Conservation (phyloP, 1,284 basidiomycete species). For the Ceratobasidium theobromae region DNA sequence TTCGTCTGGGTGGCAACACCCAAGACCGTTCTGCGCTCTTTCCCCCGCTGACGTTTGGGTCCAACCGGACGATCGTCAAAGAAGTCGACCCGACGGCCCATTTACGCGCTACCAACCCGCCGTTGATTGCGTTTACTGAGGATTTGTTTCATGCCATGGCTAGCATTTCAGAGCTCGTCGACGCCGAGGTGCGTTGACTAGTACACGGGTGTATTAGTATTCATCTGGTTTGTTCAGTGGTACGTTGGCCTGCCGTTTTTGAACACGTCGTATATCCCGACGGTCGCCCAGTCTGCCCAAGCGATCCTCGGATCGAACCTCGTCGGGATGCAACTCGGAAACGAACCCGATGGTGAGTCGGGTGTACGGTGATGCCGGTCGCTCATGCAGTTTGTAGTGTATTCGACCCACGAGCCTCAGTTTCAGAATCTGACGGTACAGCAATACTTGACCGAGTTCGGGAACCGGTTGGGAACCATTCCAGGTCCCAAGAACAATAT, state of each 20-base stretch:
- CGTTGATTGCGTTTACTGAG: conserved; percentile 10
- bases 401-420: not conserved
- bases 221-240: conserved; percentile 3
- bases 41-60: conserved; percentile 45
- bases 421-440: not conserved
- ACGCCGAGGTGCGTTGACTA: conserved; percentile 15
- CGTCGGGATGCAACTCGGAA: conserved; percentile 47
- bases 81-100: conserved; percentile 49
- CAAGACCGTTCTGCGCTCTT: conserved; percentile 63
- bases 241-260: conserved; percentile 44
- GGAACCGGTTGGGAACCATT: not conserved
- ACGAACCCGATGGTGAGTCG: conserved; percentile 49
- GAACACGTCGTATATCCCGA: conserved; percentile 46
- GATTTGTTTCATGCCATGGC: conserved; percentile 17
- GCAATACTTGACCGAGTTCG: conserved; percentile 1
- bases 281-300: conserved; percentile 52
- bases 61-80: conserved; percentile 55
- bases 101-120: conserved; percentile 34
- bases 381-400: not conserved
- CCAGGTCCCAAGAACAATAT: conserved; percentile 15
- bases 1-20: conserved; percentile 75
- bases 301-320: conserved; percentile 59
- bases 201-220: conserved; percentile 43
- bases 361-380: not conserved
- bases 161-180: conserved; percentile 1